Base-by-base conservation (phyloP, 2,329 filamentous ascomycete genomes). In the Trichocomaceae sp. region DNA sequence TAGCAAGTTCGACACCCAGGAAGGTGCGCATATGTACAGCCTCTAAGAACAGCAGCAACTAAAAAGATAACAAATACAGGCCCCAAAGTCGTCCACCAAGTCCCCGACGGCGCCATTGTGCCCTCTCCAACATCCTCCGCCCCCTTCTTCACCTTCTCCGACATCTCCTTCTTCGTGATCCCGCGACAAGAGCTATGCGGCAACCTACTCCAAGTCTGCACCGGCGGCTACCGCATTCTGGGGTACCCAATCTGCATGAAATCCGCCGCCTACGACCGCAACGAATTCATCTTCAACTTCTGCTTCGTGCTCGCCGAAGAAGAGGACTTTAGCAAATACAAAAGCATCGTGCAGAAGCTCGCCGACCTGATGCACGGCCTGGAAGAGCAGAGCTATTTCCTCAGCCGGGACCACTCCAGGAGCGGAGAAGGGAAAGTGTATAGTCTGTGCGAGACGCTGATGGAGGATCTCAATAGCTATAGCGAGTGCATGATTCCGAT, bases 281-380 rank as follows among this genome's bases (percentile, higher is more conserved):
- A 96, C 72, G 89, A 95, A 71, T 97, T 96, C 77, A 96, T 96
- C 67, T 99, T 97, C 82, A 97, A 97, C 72, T 96, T 97, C 67
- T 90, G 90, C 57, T 78, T 97, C 45, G 86, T 96, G 26, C 78
- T 96, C 49, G 82, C 87, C 50, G 81, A 84, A 55, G 76, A 80
- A 33, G 77, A 80, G 13, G 88, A 95, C 66, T 87, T 87, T 68
- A 82, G 82, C 48, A 86, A 85, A 33, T 95, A 90, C 69, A 89
- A 91, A 70, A 85, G 85, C 60, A 88, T 97, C 31, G 90, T 96
- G 52, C 79, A 87, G 61, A 88, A 95, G 64, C 78, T 97, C 50
- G 93, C 92, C 1, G 81, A 86, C 58, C 83, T 93, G 26, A 90
- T 97, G 76, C 84, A 87, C 59, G 89, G 89, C 63, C 82, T 97